phyloP scores from a whole-genome alignment of 495 filamentous ascomycete species.

The Trichoderma parareesei region DNA sequence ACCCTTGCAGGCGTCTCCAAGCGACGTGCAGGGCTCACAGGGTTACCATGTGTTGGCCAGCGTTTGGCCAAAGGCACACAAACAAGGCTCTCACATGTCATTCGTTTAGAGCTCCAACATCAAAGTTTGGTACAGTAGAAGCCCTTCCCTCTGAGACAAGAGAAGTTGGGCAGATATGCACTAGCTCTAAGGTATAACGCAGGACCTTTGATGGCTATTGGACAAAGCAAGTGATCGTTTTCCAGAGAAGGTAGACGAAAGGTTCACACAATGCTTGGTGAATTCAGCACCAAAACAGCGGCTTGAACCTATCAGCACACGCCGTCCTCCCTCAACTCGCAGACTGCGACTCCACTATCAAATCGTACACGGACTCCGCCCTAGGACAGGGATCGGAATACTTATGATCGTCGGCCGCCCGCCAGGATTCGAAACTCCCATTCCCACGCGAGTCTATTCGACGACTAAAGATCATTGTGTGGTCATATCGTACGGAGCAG shows the following conservation, averaged over 20 bases:
- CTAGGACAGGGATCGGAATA: background rate
- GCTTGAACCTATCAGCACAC: background rate
- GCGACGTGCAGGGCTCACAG: background rate
- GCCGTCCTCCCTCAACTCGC: background rate
- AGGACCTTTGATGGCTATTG: background rate
- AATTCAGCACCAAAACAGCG: background rate
- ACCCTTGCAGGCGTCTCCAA: background rate
- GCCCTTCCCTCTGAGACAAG: background rate
- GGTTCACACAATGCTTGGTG: background rate
- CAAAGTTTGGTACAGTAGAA: too few relatives aligned
- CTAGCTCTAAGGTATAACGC: too few relatives aligned
- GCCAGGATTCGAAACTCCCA: background rate
- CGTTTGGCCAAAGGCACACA: background rate
- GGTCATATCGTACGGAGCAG: background rate
- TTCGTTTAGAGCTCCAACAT: too few relatives aligned
- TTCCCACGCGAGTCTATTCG: background rate
- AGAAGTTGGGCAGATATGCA: background rate
- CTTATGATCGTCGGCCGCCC: background rate
- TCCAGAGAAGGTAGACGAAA: background rate
- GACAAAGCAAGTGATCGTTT: background rate
- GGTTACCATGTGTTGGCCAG: background rate
- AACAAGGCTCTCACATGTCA: background rate
- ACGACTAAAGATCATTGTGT: background rate
- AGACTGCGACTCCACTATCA: background rate
- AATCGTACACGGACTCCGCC: background rate